Base-by-base conservation (phyloP, 1,139 yeast species). In the Insectozyma bohioensis region DNA sequence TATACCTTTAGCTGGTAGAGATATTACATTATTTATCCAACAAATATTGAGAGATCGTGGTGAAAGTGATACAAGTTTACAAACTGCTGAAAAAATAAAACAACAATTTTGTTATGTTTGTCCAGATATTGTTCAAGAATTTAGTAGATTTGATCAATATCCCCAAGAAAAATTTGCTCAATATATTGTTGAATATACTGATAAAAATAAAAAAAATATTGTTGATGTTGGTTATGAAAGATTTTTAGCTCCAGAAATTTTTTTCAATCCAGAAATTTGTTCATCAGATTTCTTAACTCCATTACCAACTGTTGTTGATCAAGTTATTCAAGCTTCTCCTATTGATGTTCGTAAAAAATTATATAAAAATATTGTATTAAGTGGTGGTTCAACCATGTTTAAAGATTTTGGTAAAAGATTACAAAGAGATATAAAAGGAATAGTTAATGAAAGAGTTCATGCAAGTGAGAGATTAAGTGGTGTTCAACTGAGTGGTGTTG, bases 331-430 rank as follows among this genome's bases (percentile, higher is more conserved):
- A 65, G 75, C 92, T 11, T 82, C 95, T 24, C 99, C 99, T 40
- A 88, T 94, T 48, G 99, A 94, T 68, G 98, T 94, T 28, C 85
- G 99, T 64, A 90, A 92, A 61, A 95, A 95, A 40, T 75, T 94
- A 41, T 92, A 92, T 68, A 86, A 84, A 61, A 94, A 94, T 62
- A 92, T 94, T 54, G 99, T 94, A 17, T 72, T 87, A 39, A 83
- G 94, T 15, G 96, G 98, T 49, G 99, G 99, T 32, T 88, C 97
- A 2, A 92, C 99, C 16, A 92, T 92, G 98, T 94, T 94, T 61
- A 88, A 88, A 56, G 97, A 92, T 61, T 94, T 92, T 54, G 97
- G 97, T 35, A 84, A 97, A 66, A 80, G 99, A 63, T 72, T 94
- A 48, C 98, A 94, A 64, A 83, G 97, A 63, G 99, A 94, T 60